These are phyloP conservation scores for apple (Malus domestica) DNA, from an alignment of 306 rosid species.

Conservation along the genomic window DNA sequence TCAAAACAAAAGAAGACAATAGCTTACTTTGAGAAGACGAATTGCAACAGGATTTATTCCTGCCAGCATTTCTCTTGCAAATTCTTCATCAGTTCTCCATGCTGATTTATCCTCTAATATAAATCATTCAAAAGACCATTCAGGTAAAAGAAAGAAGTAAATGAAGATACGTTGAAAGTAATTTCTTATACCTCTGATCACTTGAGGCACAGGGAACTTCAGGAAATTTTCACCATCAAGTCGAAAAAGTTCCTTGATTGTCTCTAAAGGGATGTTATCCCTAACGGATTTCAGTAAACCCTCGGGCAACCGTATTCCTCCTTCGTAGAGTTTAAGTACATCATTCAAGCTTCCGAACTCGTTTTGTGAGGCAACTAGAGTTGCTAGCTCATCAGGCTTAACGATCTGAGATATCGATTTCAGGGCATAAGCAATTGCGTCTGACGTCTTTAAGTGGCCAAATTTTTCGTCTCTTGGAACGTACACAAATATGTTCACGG, in stretches of 20 bases:
- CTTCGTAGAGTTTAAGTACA: conserved; percentile 55
- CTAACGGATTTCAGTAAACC: conserved; percentile 30
- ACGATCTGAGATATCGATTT: conserved; percentile 53
- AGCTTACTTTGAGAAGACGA: conserved; percentile 46
- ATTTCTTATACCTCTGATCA: conserved; percentile 49
- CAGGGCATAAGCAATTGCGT: conserved; percentile 59
- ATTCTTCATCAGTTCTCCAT: conserved; percentile 66
- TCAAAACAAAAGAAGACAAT: neutral
- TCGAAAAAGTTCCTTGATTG: conserved; percentile 58
- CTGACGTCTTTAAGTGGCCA: conserved; percentile 74
- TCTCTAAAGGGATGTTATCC: conserved; percentile 34
- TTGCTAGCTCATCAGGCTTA: conserved; percentile 45
- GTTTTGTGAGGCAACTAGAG: conserved; percentile 39
- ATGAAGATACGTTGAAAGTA: neutral
- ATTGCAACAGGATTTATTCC: conserved; percentile 48
- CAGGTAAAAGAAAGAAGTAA: neutral
- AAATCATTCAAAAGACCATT: neutral
- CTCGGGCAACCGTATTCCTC: conserved; percentile 51
- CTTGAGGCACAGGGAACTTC: conserved; percentile 63
- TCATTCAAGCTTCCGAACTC: conserved; percentile 76
- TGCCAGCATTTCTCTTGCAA: conserved; percentile 56
- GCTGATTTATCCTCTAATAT: conserved; percentile 30
- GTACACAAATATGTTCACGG: conserved; percentile 49
- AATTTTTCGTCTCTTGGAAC: conserved; percentile 87
- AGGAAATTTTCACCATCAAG: conserved; percentile 50